These are phyloP conservation scores for Amyloporia xantha DNA, from an alignment of 768 basidiomycete genomes.

Conservation along the genomic window DNA sequence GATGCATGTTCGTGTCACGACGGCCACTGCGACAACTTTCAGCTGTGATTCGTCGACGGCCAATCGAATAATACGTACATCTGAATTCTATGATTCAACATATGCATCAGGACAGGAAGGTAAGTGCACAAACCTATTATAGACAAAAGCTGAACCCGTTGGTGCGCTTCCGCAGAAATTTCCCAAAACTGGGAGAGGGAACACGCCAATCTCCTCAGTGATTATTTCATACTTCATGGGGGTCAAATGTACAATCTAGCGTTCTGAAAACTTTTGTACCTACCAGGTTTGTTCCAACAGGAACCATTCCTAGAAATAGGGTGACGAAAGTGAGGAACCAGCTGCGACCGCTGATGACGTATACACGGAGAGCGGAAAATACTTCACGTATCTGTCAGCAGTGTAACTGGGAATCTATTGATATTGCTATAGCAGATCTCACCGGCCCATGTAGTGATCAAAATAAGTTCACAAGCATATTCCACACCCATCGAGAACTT, in stretches of 20 bases:
- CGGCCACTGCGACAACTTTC: neutral
- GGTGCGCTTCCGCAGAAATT: no score
- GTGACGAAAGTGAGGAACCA: neutral
- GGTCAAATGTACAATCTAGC: neutral
- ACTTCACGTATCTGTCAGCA: neutral
- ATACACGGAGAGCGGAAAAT: neutral
- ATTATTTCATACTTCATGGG: neutral
- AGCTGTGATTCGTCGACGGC: neutral
- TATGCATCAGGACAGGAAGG: neutral
- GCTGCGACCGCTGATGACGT: conserved; percentile 1
- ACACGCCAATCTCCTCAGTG: neutral
- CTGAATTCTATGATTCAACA: neutral
- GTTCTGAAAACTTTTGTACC: neutral
- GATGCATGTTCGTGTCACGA: neutral
- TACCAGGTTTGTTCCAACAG: conserved; percentile 4
- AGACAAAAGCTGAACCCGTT: neutral
- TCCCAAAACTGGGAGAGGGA: no score
- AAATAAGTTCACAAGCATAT: neutral
- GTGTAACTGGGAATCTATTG: neutral
- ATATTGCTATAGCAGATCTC: neutral
- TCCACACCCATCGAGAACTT: neutral
- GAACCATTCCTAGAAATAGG: neutral
- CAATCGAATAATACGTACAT: no score
- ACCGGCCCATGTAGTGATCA: neutral
- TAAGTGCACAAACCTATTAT: neutral